These are phyloP conservation scores for Jimgerdemannia flammicorona DNA, from an alignment of 192 early-diverging fungal species.

Conservation along the genomic window DNA sequence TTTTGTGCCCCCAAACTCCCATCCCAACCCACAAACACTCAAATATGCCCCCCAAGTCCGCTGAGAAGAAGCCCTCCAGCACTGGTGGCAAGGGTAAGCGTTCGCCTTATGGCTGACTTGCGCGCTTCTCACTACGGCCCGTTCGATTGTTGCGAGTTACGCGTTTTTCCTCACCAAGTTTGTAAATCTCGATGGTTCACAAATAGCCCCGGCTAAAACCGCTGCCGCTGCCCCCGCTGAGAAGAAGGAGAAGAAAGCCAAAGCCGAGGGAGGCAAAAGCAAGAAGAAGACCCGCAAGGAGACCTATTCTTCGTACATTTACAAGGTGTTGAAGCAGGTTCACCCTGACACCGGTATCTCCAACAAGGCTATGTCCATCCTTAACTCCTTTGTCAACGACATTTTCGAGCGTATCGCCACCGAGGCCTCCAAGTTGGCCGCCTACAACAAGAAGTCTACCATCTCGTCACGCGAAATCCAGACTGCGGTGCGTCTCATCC, in stretches of 20 bases:
- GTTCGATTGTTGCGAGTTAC: too few species aligned
- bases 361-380: conserved; percentile 96
- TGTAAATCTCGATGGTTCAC: conserved; percentile 29
- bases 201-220: conserved; percentile 64
- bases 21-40: background rate
- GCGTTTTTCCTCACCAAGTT: too few species aligned
- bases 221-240: conserved; percentile 43
- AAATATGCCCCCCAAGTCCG: conserved; percentile 5
- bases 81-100: too few species aligned
- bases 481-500: conserved; percentile 61
- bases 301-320: conserved; percentile 94
- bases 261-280: conserved; percentile 58
- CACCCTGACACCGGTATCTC: conserved; percentile 97
- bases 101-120: too few species aligned
- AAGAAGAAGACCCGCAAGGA: conserved; percentile 74
- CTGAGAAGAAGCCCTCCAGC: background rate
- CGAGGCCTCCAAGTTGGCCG: conserved; percentile 79
- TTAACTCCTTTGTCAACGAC: conserved; percentile 97
- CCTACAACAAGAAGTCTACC: conserved; percentile 95
- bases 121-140: too few species aligned
- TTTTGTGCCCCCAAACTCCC: background rate
- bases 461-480: conserved; percentile 97
- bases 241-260: conserved; percentile 51
- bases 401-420: conserved; percentile 94
- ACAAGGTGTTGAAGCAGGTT: conserved; percentile 96